Conservation (phyloP, 1,284 basidiomycete genomes). For the Hemileia vastatrix region DNA sequence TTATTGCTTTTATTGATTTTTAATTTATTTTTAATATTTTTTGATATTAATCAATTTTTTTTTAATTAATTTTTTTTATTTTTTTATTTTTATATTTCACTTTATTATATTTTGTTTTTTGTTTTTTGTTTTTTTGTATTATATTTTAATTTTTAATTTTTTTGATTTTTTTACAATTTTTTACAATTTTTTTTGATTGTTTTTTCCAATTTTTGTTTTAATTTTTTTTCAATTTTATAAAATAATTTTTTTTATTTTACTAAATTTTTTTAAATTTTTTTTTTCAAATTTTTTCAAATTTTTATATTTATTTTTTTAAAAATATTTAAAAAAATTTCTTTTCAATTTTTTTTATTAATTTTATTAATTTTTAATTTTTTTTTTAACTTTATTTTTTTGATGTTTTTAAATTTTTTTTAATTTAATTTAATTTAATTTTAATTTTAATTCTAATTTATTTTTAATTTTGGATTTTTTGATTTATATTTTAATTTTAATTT, state of each 20-base stretch:
- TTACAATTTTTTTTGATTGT: neutral
- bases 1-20: neutral
- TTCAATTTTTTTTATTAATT: neutral
- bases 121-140: neutral
- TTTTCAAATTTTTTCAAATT: neutral
- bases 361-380: neutral
- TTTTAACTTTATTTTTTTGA: neutral
- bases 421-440: neutral
- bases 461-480: neutral
- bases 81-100: neutral
- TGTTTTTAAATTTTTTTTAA: neutral
- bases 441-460: neutral
- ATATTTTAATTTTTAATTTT: too few relatives aligned
- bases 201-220: too few relatives aligned
- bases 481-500: neutral
- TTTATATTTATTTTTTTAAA: neutral
- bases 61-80: neutral
- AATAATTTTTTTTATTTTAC: too few relatives aligned
- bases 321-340: neutral
- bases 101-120: neutral
- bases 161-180: neutral
- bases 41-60: neutral
- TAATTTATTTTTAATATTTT: neutral
- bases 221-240: too few relatives aligned
- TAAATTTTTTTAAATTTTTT: neutral